A percentile compares a stretch with the other conserved stretches of the same genome.
Evolutionary conservation across 2,329 filamentous ascomycete genomes (phyloP).

Genomic region (Ceratocystiopsis sp.): DNA sequence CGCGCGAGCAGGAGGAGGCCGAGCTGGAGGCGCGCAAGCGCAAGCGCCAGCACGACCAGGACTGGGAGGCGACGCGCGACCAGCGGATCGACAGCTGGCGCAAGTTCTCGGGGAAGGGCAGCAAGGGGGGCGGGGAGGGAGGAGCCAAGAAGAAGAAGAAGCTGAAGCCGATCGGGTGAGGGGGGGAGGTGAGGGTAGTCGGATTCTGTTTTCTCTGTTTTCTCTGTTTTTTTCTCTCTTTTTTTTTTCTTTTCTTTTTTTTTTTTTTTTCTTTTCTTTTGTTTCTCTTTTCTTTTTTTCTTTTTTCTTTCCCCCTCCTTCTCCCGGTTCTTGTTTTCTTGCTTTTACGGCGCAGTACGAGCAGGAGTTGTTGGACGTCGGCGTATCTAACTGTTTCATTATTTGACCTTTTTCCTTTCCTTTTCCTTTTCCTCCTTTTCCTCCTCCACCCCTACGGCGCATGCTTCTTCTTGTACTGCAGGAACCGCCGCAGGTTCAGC

Average conservation of each 20-base stretch:
- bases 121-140: slow-evolving; percentile 10
- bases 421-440: not conserved
- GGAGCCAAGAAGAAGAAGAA: slow-evolving; percentile 47
- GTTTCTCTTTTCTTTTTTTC: not conserved
- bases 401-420: not conserved
- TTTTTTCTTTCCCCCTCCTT: not conserved
- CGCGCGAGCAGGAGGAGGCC: slow-evolving; percentile 72
- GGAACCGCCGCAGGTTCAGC: slow-evolving; percentile 43
- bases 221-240: not conserved
- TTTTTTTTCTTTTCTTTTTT: not conserved
- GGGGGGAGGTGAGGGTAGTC: not conserved
- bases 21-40: slow-evolving; percentile 66
- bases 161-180: slow-evolving; percentile 43
- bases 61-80: slow-evolving; percentile 88
- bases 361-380: too few species aligned
- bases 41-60: slow-evolving; percentile 81
- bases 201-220: not conserved
- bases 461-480: slow-evolving; percentile 48
- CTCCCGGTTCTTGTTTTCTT: too few species aligned
- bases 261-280: not conserved
- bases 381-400: too few species aligned
- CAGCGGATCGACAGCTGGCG: slow-evolving; percentile 89
- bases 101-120: slow-evolving; percentile 50
- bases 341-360: too few species aligned
- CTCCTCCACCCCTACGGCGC: not conserved